These are phyloP conservation scores for Auricularia cornea DNA, from an alignment of 768 basidiomycete species.

Conservation along the genomic window DNA sequence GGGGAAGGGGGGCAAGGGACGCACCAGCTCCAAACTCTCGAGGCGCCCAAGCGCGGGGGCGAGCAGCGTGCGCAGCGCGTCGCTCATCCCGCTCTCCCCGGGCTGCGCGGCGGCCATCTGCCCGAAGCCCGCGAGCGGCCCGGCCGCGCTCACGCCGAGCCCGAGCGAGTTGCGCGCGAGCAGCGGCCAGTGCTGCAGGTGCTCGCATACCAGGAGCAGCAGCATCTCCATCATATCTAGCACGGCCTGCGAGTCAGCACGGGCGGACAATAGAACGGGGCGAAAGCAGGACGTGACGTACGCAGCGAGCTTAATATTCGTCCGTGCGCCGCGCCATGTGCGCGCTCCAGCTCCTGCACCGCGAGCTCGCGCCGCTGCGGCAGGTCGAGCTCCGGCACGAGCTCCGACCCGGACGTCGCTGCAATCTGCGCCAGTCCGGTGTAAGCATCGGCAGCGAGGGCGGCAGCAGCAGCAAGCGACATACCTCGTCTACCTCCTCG, in stretches of 20 bases:
- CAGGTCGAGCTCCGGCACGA: slow-evolving; percentile 60
- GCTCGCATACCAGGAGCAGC: slow-evolving; percentile 73
- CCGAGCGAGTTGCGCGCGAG: slow-evolving; percentile 27
- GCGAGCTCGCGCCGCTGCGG: slow-evolving; percentile 61
- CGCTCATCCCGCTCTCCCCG: slow-evolving; percentile 47
- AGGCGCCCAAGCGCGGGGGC: slow-evolving; percentile 48
- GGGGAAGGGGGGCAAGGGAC: too few relatives aligned
- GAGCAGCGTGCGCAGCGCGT: slow-evolving; percentile 44
- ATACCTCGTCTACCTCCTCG: slow-evolving; percentile 66
- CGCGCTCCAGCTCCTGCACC: slow-evolving; percentile 48
- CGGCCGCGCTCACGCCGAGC: slow-evolving; percentile 38
- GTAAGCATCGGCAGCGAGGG: neutral
- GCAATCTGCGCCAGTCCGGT: slow-evolving; percentile 8
- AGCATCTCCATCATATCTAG: slow-evolving; percentile 70
- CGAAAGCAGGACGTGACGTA: too few relatives aligned
- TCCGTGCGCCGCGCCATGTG: slow-evolving; percentile 30
- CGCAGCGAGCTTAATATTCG: slow-evolving; percentile 51
- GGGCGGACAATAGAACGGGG: neutral
- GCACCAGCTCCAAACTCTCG: slow-evolving; percentile 41
- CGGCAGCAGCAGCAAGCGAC: slow-evolving; percentile 7
- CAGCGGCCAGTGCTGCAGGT: slow-evolving; percentile 53
- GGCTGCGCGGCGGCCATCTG: slow-evolving; percentile 31
- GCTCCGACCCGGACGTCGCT: slow-evolving; percentile 31
- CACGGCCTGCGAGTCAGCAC: neutral
- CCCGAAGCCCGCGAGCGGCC: slow-evolving; percentile 6